Evolutionary conservation across 352 stramenopile species (phyloP).

Genomic region (Globisporangium lucens): DNA sequence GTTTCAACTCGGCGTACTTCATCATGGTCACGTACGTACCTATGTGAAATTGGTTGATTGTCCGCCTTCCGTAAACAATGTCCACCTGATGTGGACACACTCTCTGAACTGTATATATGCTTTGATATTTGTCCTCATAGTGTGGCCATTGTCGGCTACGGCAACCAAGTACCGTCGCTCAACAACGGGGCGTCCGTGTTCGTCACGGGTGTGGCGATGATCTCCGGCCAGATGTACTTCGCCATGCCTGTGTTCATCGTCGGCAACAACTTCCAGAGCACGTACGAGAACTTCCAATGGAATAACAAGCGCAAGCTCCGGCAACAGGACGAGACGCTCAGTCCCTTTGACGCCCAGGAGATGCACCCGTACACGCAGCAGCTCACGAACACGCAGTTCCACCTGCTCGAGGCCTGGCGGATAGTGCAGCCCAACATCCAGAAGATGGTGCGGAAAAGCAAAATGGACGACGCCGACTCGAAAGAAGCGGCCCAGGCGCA

Average conservation of each 20-base stretch:
- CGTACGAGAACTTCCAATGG: constrained; percentile 58
- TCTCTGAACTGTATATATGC: not conserved
- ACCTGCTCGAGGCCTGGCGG: constrained; percentile 48
- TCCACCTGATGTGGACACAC: not conserved
- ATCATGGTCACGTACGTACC: constrained; percentile 77
- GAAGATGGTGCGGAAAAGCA: constrained; percentile 27
- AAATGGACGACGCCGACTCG: constrained; percentile 15
- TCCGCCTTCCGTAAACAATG: not conserved
- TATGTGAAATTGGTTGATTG: not conserved
- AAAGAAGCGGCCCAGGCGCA: constrained; percentile 33
- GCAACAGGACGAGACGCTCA: constrained; percentile 46
- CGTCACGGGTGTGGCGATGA: constrained; percentile 64
- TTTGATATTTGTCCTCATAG: constrained; percentile 24
- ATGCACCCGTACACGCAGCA: constrained; percentile 45
- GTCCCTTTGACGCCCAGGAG: constrained; percentile 45
- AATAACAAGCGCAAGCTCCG: constrained; percentile 50
- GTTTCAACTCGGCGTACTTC: constrained; percentile 84
- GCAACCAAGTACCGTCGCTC: constrained; percentile 55
- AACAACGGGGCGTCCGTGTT: constrained; percentile 48
- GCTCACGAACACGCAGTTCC: constrained; percentile 59
- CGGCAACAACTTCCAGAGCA: constrained; percentile 68
- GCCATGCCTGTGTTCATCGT: constrained; percentile 78
- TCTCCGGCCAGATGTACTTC: constrained; percentile 78
- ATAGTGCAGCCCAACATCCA: constrained; percentile 43
- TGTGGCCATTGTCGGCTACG: constrained; percentile 75